Conservation (phyloP, 2,329 filamentous ascomycete genomes). For the Venturia oleaginea region DNA sequence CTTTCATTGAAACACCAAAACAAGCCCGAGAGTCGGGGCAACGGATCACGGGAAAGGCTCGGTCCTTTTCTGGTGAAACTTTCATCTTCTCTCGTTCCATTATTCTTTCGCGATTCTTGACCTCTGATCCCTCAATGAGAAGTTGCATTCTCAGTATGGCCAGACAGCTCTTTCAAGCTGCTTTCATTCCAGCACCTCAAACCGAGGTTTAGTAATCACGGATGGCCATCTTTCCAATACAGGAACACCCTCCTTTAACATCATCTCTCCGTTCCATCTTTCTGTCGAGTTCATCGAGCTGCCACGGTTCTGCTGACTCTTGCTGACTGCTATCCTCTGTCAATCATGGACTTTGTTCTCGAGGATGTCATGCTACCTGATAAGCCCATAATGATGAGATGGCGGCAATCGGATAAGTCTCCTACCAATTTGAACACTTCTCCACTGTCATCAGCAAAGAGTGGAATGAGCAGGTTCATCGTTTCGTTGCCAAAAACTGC, state of each 20-base stretch:
- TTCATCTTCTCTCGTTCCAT: too few species aligned
- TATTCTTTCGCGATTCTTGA: too few species aligned
- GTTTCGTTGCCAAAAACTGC: background rate
- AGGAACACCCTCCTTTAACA: background rate
- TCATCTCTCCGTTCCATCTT: background rate
- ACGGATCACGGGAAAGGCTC: background rate
- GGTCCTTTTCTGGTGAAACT: too few species aligned
- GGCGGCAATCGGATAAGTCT: background rate
- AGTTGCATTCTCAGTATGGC: too few species aligned
- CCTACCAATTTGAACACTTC: background rate
- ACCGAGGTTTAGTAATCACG: background rate
- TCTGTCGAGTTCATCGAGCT: background rate
- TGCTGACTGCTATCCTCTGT: background rate
- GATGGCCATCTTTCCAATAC: background rate
- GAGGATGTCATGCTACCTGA: slow-evolving; percentile 3
- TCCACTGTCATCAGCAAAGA: background rate
- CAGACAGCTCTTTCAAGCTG: too few species aligned
- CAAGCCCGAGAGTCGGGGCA: background rate
- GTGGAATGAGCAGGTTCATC: background rate
- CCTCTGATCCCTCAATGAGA: too few species aligned
- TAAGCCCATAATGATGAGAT: slow-evolving; percentile 4
- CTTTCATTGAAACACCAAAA: background rate
- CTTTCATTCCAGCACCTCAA: too few species aligned
- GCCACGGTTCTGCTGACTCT: background rate
- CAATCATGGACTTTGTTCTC: background rate